Evolutionary conservation across 257 asterid species (phyloP).

Genomic region (Buddleja alternifolia): DNA sequence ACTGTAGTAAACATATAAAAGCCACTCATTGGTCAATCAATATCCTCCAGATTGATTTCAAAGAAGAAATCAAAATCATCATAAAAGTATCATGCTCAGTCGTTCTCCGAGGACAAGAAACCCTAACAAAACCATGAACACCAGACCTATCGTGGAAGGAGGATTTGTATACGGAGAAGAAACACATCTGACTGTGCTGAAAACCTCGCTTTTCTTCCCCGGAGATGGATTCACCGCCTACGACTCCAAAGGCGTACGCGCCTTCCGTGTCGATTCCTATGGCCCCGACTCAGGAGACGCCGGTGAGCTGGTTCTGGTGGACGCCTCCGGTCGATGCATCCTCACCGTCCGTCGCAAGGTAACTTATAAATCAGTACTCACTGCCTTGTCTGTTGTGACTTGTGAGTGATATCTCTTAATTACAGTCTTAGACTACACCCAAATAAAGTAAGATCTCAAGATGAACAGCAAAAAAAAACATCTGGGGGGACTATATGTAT

Average conservation of each 20-base stretch:
- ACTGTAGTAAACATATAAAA: too few species aligned
- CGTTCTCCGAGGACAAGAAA: background rate
- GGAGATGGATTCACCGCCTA: constrained; percentile 84
- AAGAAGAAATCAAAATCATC: background rate
- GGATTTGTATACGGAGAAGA: constrained; percentile 48
- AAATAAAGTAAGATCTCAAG: too few species aligned
- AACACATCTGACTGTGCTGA: constrained; percentile 59
- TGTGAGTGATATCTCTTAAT: too few species aligned
- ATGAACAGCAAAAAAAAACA: too few species aligned
- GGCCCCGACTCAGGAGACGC: constrained; percentile 52
- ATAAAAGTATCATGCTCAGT: background rate
- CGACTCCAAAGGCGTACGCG: constrained; percentile 51
- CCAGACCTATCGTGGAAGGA: constrained; percentile 46
- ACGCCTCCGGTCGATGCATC: constrained; percentile 65
- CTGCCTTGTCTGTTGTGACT: too few species aligned
- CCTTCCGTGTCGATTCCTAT: constrained; percentile 77
- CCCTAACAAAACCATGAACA: constrained; percentile 24
- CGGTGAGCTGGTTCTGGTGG: constrained; percentile 74
- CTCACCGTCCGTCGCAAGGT: constrained; percentile 89
- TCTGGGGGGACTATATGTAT: too few species aligned
- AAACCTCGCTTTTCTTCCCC: constrained; percentile 70
- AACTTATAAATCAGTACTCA: too few species aligned
- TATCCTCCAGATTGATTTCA: too few species aligned
- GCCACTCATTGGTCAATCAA: background rate
- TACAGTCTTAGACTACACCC: background rate